Evolutionary conservation across 805 yeast genomes (phyloP), one percentile per base, ranked within the genome.

Genomic region (Torulaspora microellipsoides): DNA sequence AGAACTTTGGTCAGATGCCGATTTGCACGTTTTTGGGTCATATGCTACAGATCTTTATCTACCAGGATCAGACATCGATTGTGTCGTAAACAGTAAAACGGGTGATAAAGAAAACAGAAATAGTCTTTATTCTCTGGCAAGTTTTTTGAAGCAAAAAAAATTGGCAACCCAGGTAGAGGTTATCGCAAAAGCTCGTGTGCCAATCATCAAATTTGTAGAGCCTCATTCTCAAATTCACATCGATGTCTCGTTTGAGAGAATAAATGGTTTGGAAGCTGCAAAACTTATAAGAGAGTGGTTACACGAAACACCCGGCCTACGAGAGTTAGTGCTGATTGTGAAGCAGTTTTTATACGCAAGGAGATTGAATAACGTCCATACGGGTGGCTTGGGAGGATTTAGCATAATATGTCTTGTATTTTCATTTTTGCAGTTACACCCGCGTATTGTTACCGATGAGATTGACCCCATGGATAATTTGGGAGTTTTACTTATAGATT

Each of bases 1-100:
- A 3, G 61, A 65, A 5, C 68, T 81, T 42, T 91, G 97, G 97
- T 79, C 80, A 1, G 85, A 79, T 48, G 81, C 91, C 13, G 83
- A 81, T 43, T 77, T 85, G 3, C 83, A 83, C 49, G 95, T 90
- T 6, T 91, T 93, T 69, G 99, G 99, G 0, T 90, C 97, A 0
- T 85, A 78, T 62, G 96, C 98, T 0, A 89, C 97, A 0, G 96
- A 90, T 59, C 69, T 91, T 46, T 91, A 90, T 57, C 70, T 91
- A n/a, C 98, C 98, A 0, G 95, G 95, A 2, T 87, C 96, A 0
- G 99, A 91, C 69, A 88, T 91, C 17, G 99, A 91, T 64, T 81
- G 91, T 81, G 97, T 89, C 33, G 76, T 93, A 27, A 71, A 81
- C 3, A 84, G 95, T 15, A 66, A 72, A 13, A 65, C 70, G 10